Percentiles rank a stretch among this genome's conserved stretches.
Evolutionary conservation across 139 green algal species (phyloP).

Genomic region (Ostreobium quekettii): DNA sequence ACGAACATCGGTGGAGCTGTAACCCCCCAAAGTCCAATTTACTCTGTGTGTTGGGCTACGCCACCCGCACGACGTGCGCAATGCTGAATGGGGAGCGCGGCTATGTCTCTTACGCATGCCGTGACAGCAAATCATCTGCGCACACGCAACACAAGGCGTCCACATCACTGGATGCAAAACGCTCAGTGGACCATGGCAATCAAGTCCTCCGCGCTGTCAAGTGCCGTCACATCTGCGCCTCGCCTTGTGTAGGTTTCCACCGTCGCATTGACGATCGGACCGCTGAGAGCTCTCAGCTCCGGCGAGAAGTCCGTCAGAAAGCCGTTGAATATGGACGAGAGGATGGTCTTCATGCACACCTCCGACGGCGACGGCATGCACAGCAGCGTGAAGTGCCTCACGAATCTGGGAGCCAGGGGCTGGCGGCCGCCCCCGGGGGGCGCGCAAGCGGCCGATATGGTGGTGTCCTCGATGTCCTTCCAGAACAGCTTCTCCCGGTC

Average conservation of each 20-base stretch:
- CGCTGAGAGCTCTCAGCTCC: slow-evolving; percentile 36
- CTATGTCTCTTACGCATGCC: too few species aligned
- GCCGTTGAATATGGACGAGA: slow-evolving; percentile 62
- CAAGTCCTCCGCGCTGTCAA: too few species aligned
- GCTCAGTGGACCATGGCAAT: too few species aligned
- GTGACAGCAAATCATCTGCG: too few species aligned
- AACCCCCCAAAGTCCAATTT: too few species aligned
- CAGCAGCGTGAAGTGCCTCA: slow-evolving; percentile 77
- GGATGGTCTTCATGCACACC: slow-evolving; percentile 61
- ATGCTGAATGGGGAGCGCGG: too few species aligned
- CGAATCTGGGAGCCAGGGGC: slow-evolving; percentile 61
- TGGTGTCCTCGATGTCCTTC: slow-evolving; percentile 70
- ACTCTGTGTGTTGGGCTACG: too few species aligned
- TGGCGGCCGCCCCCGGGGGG: slow-evolving; percentile 69
- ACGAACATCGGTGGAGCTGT: too few species aligned
- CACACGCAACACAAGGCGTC: too few species aligned
- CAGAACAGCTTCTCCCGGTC: slow-evolving; percentile 78
- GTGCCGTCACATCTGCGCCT: too few species aligned
- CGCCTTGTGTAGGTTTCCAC: slow-evolving; percentile 62
- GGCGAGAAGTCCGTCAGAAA: slow-evolving; percentile 59
- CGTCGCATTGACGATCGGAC: slow-evolving; percentile 51
- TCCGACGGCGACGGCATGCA: slow-evolving; percentile 54
- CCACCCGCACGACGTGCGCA: too few species aligned
- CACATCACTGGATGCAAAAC: too few species aligned
- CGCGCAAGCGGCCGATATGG: slow-evolving; percentile 57